A percentile compares a stretch with the other conserved stretches of the same genome.
phyloP scores from a whole-genome alignment of 768 basidiomycete species.

The Suillus lakei region DNA sequence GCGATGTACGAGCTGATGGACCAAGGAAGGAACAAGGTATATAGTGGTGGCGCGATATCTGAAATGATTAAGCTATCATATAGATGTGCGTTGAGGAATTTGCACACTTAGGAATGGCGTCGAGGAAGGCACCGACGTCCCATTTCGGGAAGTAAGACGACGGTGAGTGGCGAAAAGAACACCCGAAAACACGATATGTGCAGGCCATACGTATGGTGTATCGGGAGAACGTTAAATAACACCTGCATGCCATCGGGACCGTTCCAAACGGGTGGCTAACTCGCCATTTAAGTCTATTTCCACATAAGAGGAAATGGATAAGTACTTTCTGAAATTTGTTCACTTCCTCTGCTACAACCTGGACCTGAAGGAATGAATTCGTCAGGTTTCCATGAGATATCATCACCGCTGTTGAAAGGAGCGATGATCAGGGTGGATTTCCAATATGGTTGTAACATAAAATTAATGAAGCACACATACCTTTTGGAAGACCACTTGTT shows the following conservation, averaged over 20 bases:
- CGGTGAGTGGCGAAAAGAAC: constrained; percentile 49
- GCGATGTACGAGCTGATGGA: constrained; percentile 68
- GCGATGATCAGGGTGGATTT: constrained; percentile 9
- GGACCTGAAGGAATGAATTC: constrained; percentile 45
- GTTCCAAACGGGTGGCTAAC: constrained; percentile 43
- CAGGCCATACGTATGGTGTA: constrained; percentile 73
- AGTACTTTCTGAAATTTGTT: constrained; percentile 46
- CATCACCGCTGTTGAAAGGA: constrained; percentile 59
- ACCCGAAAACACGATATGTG: constrained; percentile 54
- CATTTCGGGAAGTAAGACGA: constrained; percentile 64
- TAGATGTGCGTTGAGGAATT: background rate
- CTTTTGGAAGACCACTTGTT: constrained; percentile 78
- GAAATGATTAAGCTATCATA: background rate
- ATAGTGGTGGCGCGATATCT: constrained; percentile 62
- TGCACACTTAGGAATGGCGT: constrained; percentile 61
- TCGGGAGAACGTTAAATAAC: constrained; percentile 62
- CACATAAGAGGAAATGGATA: constrained; percentile 2
- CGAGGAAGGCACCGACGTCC: constrained; percentile 56
- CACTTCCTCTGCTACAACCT: constrained; percentile 34
- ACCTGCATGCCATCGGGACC: constrained; percentile 53
- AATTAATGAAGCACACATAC: constrained; percentile 36
- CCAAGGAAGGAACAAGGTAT: constrained; percentile 61
- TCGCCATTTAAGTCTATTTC: background rate
- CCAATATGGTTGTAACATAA: background rate
- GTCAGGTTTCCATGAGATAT: constrained; percentile 70